These are phyloP conservation scores for Wallacemonas sp. DNA, from an alignment of 208 protist species.

Conservation along the genomic window DNA sequence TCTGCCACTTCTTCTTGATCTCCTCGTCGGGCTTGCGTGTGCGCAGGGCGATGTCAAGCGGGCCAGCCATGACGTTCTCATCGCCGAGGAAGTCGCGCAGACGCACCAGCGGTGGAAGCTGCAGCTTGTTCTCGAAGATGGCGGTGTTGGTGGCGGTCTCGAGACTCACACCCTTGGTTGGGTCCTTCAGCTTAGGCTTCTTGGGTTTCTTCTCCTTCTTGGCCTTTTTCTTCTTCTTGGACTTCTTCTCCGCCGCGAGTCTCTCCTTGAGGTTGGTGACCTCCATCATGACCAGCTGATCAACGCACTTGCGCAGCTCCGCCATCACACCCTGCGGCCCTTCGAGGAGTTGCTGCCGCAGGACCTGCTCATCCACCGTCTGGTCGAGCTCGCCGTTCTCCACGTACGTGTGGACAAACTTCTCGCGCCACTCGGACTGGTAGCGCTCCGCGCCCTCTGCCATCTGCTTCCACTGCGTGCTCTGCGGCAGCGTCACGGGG, in stretches of 20 bases:
- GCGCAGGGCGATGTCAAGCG: conserved; percentile 49
- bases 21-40: conserved; percentile 67
- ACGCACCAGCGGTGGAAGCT: conserved; percentile 52
- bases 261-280: conserved; percentile 89
- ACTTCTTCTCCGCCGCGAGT: conserved; percentile 80
- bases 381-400: conserved; percentile 75
- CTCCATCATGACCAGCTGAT: conserved; percentile 92
- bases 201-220: conserved; percentile 66
- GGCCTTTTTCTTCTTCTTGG: conserved; percentile 60
- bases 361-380: conserved; percentile 62
- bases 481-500: conserved; percentile 35
- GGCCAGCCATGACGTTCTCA: conserved; percentile 54
- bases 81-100: conserved; percentile 76
- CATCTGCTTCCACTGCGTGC: conserved; percentile 60
- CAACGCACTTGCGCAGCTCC: conserved; percentile 87
- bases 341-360: conserved; percentile 84
- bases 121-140: conserved; percentile 85
- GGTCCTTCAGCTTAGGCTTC: conserved; percentile 83
- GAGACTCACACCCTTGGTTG: conserved; percentile 81
- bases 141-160: conserved; percentile 79
- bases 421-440: conserved; percentile 61
- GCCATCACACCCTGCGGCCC: conserved; percentile 88
- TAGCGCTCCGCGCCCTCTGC: conserved; percentile 59
- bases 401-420: conserved; percentile 65
- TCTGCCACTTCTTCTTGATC: conserved; percentile 86